Base-by-base conservation (phyloP, 345 rosid genomes). In the Crucihimalaya himalaica region DNA sequence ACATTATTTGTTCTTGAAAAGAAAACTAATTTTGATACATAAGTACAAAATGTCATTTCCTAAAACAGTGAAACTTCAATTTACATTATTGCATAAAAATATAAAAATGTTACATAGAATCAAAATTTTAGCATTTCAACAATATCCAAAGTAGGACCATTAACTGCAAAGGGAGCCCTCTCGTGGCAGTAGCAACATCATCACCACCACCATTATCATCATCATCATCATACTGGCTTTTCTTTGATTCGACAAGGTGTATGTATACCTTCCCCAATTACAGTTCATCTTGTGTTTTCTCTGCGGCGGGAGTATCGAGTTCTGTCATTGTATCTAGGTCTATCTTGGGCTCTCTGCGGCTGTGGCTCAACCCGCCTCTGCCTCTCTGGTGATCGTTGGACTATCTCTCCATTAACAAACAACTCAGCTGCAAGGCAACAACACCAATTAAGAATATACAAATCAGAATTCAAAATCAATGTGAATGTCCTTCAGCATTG, bases 271-370 rank as follows among this genome's bases (percentile, higher is more conserved):
- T 75, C 64, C 43, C 68, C 60, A 23, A 25, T 66, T 8, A 48
- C 5, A 16, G 23, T 64, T 87, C 82, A 89, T 47, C 90, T 76
- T 62, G 71, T 79, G 72, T 86, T 90, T 73, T 92, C 97, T 73
- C 88, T 76, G 74, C 96, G 91, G n/a, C 98, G 92, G 19, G 85
- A 89, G 21, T 90, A 95, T 8, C 97, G 79, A 68, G 98, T 92
- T 73, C 97, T 79, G 81, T 92, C 99, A 53, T 96, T 96, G 83
- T 92, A 96, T 82, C 98, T 89, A n/a, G 99, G 97, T 80, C 98
- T 83, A 75, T 92, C 97, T 47, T 90, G 86, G 11, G 93, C 91
- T 84, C 98, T 86, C 83, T 90, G 98, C 5, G 97, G 97, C 82
- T 86, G 98, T 1, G 98, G 96, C 56, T 87, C 94, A 75, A 92